Evolutionary conservation across 1,284 basidiomycete species (phyloP).

Genomic region (Lignosus rhinocerotis): DNA sequence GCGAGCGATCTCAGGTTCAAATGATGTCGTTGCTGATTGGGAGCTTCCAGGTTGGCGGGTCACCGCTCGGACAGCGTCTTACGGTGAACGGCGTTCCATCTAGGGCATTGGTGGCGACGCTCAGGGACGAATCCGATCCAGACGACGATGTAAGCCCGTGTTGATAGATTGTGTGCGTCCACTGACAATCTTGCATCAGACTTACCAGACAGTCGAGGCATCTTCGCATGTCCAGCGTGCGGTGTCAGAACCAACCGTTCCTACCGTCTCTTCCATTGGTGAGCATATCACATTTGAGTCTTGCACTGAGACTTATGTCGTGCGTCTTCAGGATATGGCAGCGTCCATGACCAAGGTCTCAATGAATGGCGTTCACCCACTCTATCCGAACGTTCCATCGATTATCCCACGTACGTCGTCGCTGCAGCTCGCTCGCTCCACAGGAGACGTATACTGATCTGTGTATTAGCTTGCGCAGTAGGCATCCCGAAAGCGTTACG

Average conservation of each 20-base stretch:
- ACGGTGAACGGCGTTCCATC: background rate
- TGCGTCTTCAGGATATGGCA: conserved; percentile 3
- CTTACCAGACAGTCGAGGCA: conserved; percentile 21
- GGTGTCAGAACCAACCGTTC: conserved; percentile 21
- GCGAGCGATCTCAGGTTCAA: too few species aligned
- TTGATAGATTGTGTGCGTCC: background rate
- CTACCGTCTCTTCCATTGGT: conserved; percentile 19
- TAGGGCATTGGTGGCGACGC: background rate
- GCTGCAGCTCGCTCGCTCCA: too few species aligned
- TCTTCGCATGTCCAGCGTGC: conserved; percentile 22
- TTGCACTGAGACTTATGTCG: background rate
- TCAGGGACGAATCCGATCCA: conserved; percentile 8
- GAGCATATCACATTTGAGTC: background rate
- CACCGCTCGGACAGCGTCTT: conserved; percentile 7
- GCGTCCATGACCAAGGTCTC: background rate
- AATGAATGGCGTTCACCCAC: conserved; percentile 16
- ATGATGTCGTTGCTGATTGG: too few species aligned
- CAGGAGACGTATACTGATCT: too few species aligned
- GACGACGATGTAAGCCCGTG: conserved; percentile 16
- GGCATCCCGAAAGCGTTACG: conserved; percentile 17
- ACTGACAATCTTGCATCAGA: background rate
- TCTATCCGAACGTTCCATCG: conserved; percentile 15
- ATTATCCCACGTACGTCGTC: conserved; percentile 7
- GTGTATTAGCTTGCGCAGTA: background rate
- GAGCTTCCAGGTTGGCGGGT: background rate